Base-by-base conservation (phyloP, 768 basidiomycete species). In the Mycena indigotica region DNA sequence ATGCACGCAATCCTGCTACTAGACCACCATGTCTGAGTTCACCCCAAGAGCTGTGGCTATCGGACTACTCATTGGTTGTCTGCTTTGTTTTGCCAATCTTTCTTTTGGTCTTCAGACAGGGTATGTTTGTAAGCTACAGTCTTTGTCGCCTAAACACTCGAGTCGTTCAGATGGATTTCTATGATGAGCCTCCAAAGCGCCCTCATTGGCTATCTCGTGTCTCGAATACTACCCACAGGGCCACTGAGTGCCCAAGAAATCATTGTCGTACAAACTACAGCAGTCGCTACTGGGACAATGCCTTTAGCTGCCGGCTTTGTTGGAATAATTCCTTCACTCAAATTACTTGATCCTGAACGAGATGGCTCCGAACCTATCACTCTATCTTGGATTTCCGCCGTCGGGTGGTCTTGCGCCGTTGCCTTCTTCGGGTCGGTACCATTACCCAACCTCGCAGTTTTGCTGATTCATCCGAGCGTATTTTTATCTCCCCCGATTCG, bases 171-270 rank as follows among this genome's bases (percentile, higher is more conserved):
- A n/a, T 24, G n/a, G 49, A 41, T 19, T 40, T 52, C 38, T 60
- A 93, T 92, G 93, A 96, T 95, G 94, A 94, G 94, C 8, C 82
- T 96, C 25, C 95, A 98, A 67, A 95, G 94, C 0, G 92, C 95
- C 12, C 80, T 98, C 30, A 88, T 98, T 29, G 96, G 95, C 3
- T 97, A 89, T 70, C 84, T 95, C 3, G 68, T 96, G 48, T 94
- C 94, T 55, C 80, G 85, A 52, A 75, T 91, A 61, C 77, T 94
- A 4, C 86, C 87, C 1, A 78, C 73, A 26, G 46, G 46, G 3
- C 88, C 88, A 0, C 81, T 95, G 28, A 87, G 87, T n/a, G 87
- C 94, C 0, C 93, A 95, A 73, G 93, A 98, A 70, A 89, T 96
- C 57, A 89, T 97, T 19, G 91, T 98, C 0, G 81, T 97, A 2